phyloP scores from a whole-genome alignment of 2,329 filamentous ascomycete species.

The Dothistroma septosporum region DNA sequence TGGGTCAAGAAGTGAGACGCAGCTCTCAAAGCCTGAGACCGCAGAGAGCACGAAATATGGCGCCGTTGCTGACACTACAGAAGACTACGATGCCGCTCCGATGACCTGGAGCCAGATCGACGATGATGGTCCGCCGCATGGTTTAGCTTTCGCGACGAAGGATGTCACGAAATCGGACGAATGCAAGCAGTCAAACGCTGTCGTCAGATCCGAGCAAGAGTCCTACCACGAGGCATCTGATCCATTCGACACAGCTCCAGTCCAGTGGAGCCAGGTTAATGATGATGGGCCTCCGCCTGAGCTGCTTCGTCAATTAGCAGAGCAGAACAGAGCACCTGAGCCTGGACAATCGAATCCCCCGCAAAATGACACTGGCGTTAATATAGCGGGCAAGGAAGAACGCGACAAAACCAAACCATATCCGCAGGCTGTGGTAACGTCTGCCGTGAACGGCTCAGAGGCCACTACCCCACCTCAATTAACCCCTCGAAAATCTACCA shows the following conservation, averaged over 20 bases:
- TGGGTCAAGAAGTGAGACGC: background rate
- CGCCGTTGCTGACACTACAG: background rate
- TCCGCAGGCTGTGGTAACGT: background rate
- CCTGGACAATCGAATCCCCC: background rate
- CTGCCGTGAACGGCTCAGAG: background rate
- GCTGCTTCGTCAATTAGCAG: background rate
- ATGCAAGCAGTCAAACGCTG: no score
- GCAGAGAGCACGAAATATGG: no score
- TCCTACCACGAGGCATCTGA: no score
- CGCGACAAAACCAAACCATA: background rate
- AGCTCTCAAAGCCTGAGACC: background rate
- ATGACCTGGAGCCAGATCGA: background rate
- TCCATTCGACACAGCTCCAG: no score
- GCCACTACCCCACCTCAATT: background rate
- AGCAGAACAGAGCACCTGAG: background rate
- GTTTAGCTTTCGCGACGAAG: no score
- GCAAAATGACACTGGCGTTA: background rate
- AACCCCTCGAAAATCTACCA: background rate
- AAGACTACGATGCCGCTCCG: background rate
- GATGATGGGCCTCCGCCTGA: background rate
- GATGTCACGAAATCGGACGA: no score
- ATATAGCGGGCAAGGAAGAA: background rate
- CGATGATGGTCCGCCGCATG: background rate
- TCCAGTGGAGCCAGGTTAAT: background rate
- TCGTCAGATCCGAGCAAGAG: no score